Base-by-base conservation (phyloP, 352 stramenopile genomes). In the Phytophthora europaea region DNA sequence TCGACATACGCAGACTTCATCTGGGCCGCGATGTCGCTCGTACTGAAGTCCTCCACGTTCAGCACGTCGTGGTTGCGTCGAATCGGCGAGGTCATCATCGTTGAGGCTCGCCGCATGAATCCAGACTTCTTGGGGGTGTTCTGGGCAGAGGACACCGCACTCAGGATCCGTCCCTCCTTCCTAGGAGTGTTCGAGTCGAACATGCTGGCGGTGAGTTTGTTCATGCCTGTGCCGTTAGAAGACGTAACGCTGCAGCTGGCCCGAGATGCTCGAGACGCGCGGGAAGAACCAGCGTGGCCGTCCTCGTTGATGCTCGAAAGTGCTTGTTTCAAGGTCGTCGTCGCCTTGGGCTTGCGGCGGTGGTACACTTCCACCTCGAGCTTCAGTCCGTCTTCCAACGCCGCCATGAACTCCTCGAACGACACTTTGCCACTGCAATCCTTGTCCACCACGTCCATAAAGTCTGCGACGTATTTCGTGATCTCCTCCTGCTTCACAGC, bases 401-500 rank as follows among this genome's bases (percentile, higher is more conserved):
- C 88, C 20, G 89, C 77, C 78, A 91, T 94, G 54, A 94, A 94
- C 70, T 94, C 88, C 6, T 94, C 86, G 40, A 94, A 94, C 13
- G 86, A 93, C 6, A 94, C 88, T 45, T 86, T 94, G 16, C 82
- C 84, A 51, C 88, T 91, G 18, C 71, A 55, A 57, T 92, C 84
- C 60, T 82, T 83, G 56, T 92, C 88, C 16, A 94, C 88, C 18
- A 92, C 72, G 12, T 83, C 66, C 86, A 94, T 94, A 58, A 94
- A 94, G 18, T 92, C 80, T 4, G 70, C 73, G 12, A 93, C 86
- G 74, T 94, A 94, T 34, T 83, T 82, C 48, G 83, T 76, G 53
- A 94, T 92, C 53, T 90, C 85, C 18, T 83, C 78, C n/a, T 93
- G 76, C 56, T 86, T 90, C 16, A 94, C 82, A n/a, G 78, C 87